phyloP scores from a whole-genome alignment of 192 early-diverging fungal genomes.

The Dissophora globulifera region DNA sequence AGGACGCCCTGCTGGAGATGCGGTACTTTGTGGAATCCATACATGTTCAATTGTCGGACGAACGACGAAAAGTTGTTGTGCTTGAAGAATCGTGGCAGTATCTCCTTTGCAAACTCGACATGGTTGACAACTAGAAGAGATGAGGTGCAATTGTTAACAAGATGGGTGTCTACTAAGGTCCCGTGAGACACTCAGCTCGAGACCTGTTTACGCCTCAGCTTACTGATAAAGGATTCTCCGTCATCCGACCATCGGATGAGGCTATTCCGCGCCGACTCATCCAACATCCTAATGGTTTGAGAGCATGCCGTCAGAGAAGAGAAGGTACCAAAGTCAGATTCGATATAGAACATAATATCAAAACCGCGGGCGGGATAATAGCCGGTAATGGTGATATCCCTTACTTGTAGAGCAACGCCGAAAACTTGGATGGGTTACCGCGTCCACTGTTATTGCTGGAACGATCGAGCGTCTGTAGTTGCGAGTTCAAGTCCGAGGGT shows the following conservation, averaged over 20 bases:
- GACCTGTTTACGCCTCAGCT: neutral
- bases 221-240: conserved; percentile 87
- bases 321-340: neutral
- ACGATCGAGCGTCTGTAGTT: conserved; percentile 29
- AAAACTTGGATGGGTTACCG: conserved; percentile 32
- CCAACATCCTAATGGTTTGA: conserved; percentile 84
- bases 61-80: conserved; percentile 92
- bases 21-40: conserved; percentile 98
- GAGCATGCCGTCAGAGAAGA: no score
- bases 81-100: conserved; percentile 90
- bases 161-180: neutral
- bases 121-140: conserved; percentile 63
- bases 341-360: neutral
- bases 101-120: conserved; percentile 83
- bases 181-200: no score
- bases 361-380: neutral
- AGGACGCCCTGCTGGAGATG: conserved; percentile 92
- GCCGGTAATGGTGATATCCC: no score
- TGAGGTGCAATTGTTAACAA: no score
- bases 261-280: conserved; percentile 78
- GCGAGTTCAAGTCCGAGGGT: neutral
- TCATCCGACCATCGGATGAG: conserved; percentile 90
- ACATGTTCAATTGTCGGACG: conserved; percentile 95
- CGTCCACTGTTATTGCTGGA: conserved; percentile 10
- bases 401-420: conserved; percentile 49